phyloP scores from a whole-genome alignment of 202 grass and related monocot genomes.

The Panicum hallii region DNA sequence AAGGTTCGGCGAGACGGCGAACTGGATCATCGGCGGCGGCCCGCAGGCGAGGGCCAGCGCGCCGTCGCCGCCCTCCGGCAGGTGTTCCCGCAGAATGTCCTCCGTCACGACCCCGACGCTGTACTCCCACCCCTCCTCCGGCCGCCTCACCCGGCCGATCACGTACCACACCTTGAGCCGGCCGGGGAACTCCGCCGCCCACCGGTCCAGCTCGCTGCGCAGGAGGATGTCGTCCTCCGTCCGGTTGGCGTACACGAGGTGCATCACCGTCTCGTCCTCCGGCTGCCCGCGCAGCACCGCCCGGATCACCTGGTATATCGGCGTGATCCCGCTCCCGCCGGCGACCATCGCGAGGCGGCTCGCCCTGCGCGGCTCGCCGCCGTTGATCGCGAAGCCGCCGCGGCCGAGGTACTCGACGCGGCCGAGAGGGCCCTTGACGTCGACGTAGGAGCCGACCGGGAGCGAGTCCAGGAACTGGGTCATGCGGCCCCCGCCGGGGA shows the following conservation, averaged over 20 bases:
- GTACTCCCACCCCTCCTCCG: constrained; percentile 55
- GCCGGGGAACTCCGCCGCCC: constrained; percentile 49
- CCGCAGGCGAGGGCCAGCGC: constrained; percentile 74
- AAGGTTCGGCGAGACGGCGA: constrained; percentile 62
- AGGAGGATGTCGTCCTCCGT: constrained; percentile 87
- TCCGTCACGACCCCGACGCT: constrained; percentile 64
- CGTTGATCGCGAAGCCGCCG: constrained; percentile 50
- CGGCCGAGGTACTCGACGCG: constrained; percentile 72
- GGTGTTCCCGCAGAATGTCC: constrained; percentile 55
- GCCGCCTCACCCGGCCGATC: constrained; percentile 42
- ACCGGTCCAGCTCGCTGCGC: constrained; percentile 68
- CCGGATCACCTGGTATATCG: constrained; percentile 89
- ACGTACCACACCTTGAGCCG: constrained; percentile 92
- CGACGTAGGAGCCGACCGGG: constrained; percentile 36
- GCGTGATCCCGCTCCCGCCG: constrained; percentile 88
- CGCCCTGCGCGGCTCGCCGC: constrained; percentile 41
- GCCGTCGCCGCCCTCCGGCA: constrained; percentile 56
- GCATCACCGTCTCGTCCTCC: constrained; percentile 76
- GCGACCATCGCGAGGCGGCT: constrained; percentile 75
- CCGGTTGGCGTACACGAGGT: constrained; percentile 80
- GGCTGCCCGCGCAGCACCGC: constrained; percentile 73
- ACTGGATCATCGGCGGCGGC: constrained; percentile 73
- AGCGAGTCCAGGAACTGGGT: constrained; percentile 79
- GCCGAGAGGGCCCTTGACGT: constrained; percentile 62
- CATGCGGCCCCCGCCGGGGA: constrained; percentile 66